Conservation (phyloP, 495 filamentous ascomycete genomes). For the Annulohypoxylon nitens region DNA sequence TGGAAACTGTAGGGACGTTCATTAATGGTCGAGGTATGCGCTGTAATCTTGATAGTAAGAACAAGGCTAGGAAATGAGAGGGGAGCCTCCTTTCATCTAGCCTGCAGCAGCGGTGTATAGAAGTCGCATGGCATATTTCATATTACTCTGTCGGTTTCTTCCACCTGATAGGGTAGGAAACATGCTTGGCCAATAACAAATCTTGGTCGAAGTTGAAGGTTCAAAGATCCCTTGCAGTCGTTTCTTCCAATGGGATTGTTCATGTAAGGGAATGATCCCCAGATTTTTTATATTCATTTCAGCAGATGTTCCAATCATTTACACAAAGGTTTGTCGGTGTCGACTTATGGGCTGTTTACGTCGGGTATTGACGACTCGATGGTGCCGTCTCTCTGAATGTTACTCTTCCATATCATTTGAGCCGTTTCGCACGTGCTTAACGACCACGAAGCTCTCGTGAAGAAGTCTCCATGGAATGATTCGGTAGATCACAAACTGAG, state of each 20-base stretch:
- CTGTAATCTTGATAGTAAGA: conserved; percentile 15
- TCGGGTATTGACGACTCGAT: conserved; percentile 7
- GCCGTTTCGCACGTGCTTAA: background rate
- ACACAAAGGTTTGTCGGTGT: background rate
- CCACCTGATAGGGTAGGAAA: conserved; percentile 39
- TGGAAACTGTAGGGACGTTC: conserved; percentile 1
- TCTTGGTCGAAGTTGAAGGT: conserved; percentile 34
- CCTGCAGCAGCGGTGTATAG: conserved; percentile 29
- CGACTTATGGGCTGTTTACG: background rate
- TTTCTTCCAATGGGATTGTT: conserved; percentile 31
- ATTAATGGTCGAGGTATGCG: conserved; percentile 22
- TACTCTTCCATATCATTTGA: background rate
- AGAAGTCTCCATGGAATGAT: background rate
- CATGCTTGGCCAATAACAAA: conserved; percentile 19
- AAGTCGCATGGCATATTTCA: conserved; percentile 26
- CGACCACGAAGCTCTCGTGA: conserved; percentile 15
- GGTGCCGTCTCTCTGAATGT: background rate
- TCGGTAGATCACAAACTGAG: background rate
- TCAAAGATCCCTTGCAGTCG: conserved; percentile 25
- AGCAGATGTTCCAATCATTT: conserved; percentile 27
- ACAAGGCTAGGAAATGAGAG: conserved; percentile 42
- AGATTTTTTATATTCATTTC: conserved; percentile 27
- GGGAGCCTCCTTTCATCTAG: conserved; percentile 41
- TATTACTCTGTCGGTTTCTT: conserved; percentile 30
- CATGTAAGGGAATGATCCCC: conserved; percentile 22